These are phyloP conservation scores for Fusarium chuoi DNA, from an alignment of 2,329 filamentous ascomycete species.

Conservation along the genomic window DNA sequence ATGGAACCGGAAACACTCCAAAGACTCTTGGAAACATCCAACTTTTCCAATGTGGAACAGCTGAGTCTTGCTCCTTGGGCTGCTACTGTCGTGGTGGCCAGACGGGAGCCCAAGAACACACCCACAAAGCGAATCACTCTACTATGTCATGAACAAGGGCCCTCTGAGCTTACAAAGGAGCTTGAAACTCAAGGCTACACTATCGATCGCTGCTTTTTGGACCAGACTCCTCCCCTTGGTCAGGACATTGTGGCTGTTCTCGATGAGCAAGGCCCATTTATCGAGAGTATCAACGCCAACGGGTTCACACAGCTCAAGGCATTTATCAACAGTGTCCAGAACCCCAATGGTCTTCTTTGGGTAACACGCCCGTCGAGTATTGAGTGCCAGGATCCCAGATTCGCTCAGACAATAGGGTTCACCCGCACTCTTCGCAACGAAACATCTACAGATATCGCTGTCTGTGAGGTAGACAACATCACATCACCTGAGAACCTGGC, in stretches of 20 bases:
- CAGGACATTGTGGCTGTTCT: neutral
- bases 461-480: neutral
- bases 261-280: neutral
- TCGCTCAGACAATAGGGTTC: neutral
- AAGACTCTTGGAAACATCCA: neutral
- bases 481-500: neutral
- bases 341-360: neutral
- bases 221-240: neutral
- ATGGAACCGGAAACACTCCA: neutral
- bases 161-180: neutral
- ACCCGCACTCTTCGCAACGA: neutral
- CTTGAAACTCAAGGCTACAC: neutral
- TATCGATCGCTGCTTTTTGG: neutral
- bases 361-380: neutral
- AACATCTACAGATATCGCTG: neutral
- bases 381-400: neutral
- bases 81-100: neutral
- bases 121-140: neutral
- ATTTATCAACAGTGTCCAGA: neutral
- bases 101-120: neutral
- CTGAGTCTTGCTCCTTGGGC: neutral
- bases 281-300: neutral
- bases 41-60: neutral
- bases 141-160: neutral
- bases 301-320: neutral